phyloP scores from a whole-genome alignment of 805 yeast species.

The Yarrowia sp. region DNA sequence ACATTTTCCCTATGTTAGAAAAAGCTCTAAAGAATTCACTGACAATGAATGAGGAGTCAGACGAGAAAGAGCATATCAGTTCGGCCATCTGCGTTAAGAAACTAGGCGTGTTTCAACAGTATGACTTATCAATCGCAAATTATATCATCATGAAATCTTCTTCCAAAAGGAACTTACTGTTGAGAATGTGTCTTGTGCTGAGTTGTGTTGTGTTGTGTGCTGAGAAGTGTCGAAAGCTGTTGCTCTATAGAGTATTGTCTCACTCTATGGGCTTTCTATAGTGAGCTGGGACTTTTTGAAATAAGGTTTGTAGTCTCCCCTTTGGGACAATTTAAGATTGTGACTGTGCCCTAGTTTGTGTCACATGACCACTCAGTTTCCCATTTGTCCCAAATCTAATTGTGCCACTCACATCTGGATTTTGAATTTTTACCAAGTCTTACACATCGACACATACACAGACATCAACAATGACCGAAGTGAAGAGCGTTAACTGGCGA shows the following conservation, averaged over 20 bases:
- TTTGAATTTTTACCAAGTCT: slow-evolving; percentile 37
- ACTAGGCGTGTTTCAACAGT: slow-evolving; percentile 41
- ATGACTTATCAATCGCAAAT: slow-evolving; percentile 59
- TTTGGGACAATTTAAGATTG: slow-evolving; percentile 12
- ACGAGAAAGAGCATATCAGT: slow-evolving; percentile 35
- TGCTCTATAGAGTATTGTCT: not conserved
- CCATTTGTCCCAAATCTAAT: slow-evolving; percentile 38
- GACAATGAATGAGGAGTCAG: slow-evolving; percentile 31
- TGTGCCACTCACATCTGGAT: slow-evolving; percentile 39
- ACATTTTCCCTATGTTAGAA: slow-evolving; percentile 29
- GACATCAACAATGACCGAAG: slow-evolving; percentile 58
- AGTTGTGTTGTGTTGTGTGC: not conserved
- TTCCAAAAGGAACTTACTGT: slow-evolving; percentile 21
- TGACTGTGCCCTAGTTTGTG: slow-evolving; percentile 33
- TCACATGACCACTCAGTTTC: slow-evolving; percentile 38
- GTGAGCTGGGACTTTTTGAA: not conserved
- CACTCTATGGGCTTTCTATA: too few relatives aligned
- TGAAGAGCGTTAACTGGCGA: slow-evolving; percentile 99
- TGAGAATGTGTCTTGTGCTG: not conserved
- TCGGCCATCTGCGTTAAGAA: slow-evolving; percentile 32
- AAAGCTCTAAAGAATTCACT: slow-evolving; percentile 7
- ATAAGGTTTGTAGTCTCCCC: not conserved
- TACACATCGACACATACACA: slow-evolving; percentile 39
- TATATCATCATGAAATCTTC: slow-evolving; percentile 56
- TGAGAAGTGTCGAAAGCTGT: not conserved